A percentile compares a stretch with the other conserved stretches of the same genome.
Evolutionary conservation across 352 stramenopile species (phyloP).

Genomic region (Pythium myriotylum): DNA sequence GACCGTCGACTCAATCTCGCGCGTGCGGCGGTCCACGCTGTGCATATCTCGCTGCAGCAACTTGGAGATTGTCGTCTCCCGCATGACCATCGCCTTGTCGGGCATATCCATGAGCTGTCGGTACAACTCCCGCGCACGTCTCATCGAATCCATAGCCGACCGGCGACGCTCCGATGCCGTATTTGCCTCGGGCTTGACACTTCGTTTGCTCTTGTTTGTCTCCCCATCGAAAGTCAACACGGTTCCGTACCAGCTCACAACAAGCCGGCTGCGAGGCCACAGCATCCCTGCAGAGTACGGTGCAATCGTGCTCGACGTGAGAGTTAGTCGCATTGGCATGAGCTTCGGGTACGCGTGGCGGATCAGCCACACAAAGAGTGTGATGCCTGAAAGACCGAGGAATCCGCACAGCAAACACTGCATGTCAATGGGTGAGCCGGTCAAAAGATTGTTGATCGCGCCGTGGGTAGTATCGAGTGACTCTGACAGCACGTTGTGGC

Average conservation of each 20-base stretch:
- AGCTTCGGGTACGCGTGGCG: not conserved
- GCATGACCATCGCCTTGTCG: slow-evolving; percentile 6
- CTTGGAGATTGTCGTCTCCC: not conserved
- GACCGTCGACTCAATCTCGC: slow-evolving; percentile 11
- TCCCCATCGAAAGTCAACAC: slow-evolving; percentile 1
- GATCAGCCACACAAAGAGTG: not conserved
- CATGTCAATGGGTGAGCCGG: slow-evolving; percentile 16
- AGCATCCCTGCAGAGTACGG: slow-evolving; percentile 10
- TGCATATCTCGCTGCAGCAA: slow-evolving; percentile 6
- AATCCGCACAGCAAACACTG: slow-evolving; percentile 15
- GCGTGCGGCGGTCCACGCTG: not conserved
- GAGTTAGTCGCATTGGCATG: not conserved
- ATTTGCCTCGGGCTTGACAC: not conserved
- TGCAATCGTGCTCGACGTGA: slow-evolving; percentile 7
- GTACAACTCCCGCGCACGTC: not conserved
- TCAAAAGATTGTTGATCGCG: slow-evolving; percentile 1
- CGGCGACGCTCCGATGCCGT: not conserved
- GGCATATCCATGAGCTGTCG: not conserved
- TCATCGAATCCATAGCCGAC: not conserved
- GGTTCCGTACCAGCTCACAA: slow-evolving; percentile 20
- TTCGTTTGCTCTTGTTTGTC: not conserved
- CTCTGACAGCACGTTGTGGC: not conserved
- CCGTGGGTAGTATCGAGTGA: not conserved
- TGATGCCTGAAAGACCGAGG: not conserved
- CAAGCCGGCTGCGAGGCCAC: slow-evolving; percentile 10